Percentiles rank a stretch among this genome's conserved stretches.
Evolutionary conservation across 1,284 basidiomycete genomes (phyloP).

Genomic region (Fomitiporia mediterranea): DNA sequence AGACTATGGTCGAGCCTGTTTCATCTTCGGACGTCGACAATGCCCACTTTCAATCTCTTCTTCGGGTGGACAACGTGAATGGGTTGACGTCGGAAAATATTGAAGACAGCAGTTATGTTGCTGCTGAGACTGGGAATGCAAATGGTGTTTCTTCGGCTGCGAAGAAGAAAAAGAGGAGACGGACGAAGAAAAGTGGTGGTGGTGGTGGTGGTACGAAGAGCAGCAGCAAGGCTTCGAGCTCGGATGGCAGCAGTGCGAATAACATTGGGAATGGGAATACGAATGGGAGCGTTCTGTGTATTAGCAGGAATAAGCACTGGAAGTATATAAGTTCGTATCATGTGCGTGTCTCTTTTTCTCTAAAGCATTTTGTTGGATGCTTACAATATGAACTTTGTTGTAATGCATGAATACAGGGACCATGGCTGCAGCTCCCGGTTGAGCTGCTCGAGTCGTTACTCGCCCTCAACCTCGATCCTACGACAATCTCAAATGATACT

Average conservation of each 20-base stretch:
- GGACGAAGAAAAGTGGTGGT: slow-evolving; percentile 50
- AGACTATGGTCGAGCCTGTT: too few relatives aligned
- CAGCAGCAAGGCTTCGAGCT: slow-evolving; percentile 24
- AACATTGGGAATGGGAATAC: slow-evolving; percentile 28
- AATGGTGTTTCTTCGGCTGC: too few relatives aligned
- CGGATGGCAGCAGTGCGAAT: slow-evolving; percentile 22
- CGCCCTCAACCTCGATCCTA: slow-evolving; percentile 67
- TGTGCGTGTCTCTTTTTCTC: slow-evolving; percentile 41
- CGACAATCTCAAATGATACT: slow-evolving; percentile 45
- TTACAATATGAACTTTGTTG: too few relatives aligned
- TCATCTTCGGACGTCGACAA: too few relatives aligned
- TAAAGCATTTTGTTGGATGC: neutral
- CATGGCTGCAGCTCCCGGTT: slow-evolving; percentile 81
- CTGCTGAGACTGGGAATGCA: too few relatives aligned
- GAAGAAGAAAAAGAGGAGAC: slow-evolving; percentile 73
- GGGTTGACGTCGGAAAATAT: neutral
- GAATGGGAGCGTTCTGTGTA: slow-evolving; percentile 60
- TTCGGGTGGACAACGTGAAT: too few relatives aligned
- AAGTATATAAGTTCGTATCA: slow-evolving; percentile 84
- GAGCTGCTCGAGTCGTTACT: slow-evolving; percentile 78
- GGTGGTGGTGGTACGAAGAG: slow-evolving; percentile 35
- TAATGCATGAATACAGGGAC: slow-evolving; percentile 47
- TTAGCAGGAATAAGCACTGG: slow-evolving; percentile 85
- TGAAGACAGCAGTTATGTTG: too few relatives aligned
- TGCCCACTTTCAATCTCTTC: too few relatives aligned